Evolutionary conservation across 768 basidiomycete species (phyloP), one percentile per base, ranked within the genome.

Genomic region (Boletus patriciae): DNA sequence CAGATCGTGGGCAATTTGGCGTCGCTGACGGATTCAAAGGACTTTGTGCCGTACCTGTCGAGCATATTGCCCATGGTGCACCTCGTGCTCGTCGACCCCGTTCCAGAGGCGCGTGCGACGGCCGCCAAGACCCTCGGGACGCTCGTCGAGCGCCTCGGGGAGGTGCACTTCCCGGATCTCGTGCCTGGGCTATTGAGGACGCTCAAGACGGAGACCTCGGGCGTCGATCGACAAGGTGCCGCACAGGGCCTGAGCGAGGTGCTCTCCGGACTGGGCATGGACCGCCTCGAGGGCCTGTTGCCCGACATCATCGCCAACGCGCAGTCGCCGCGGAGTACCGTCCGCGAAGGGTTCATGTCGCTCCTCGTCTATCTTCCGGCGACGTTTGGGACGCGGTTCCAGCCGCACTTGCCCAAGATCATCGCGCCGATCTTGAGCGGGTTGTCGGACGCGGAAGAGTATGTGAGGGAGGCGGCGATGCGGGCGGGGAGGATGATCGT

Each of bases 291-390:
- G 68, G 89, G 91, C 7, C 79, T 99, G 2, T 80, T 98, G 3
- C 97, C 97, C 0, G 93, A 96, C 62, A 94, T 99, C 67, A 87
- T 99, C 60, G 83, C 82, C 29, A 98, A 93, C 69, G 92, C 94
- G 3, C 86, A 90, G 62, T 95, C 92, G 46, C 89, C 93, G 2
- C 80, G 92, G 11, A 82, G 94, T 25, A 95, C 94, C 27, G 90
- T 98, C 41, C 84, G 94, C 36, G 97, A 98, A 78, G 97, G 97
- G 11, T 98, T 98, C 79, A 98, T 99, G 88, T 97, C 95, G 0
- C 79, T 98, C 13, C 84, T 99, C 36, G 94, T 98, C 18, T 98
- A 88, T 76, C 76, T 98, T 3, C 96, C 97, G 2, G 88, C 94
- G 2, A 98, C 96, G 2, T 98, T 99, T 67, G 97, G 97, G 8